phyloP scores from a whole-genome alignment of 495 filamentous ascomycete species.

The Penicillium tannophilum region DNA sequence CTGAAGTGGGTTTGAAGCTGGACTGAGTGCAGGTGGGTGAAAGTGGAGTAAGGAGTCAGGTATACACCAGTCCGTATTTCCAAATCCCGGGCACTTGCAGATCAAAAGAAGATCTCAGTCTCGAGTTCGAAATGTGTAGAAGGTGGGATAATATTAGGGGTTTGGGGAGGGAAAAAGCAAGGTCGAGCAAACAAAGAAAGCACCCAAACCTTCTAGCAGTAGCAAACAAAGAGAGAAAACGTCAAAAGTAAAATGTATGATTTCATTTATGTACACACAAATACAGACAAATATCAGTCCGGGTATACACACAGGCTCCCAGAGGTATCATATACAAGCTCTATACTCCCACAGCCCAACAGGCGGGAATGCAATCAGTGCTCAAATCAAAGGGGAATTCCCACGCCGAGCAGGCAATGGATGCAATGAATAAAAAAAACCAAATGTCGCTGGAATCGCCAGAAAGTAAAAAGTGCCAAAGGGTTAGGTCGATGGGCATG shows the following conservation, averaged over 20 bases:
- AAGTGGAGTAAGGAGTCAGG: too few species aligned
- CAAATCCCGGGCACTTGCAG: not conserved
- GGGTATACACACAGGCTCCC: slow-evolving; percentile 13
- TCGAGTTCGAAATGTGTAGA: not conserved
- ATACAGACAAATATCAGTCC: slow-evolving; percentile 12
- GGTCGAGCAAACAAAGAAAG: slow-evolving; percentile 1
- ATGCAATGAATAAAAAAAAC: slow-evolving; percentile 20
- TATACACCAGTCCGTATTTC: too few species aligned
- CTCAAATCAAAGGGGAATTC: slow-evolving; percentile 13
- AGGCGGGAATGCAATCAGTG: slow-evolving; percentile 23
- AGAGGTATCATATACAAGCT: slow-evolving; percentile 37
- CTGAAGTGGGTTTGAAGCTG: not conserved
- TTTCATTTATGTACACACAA: slow-evolving; percentile 24
- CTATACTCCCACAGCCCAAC: slow-evolving; percentile 24
- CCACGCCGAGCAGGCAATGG: slow-evolving; percentile 15
- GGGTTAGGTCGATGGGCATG: slow-evolving; percentile 2
- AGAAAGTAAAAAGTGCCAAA: slow-evolving; percentile 10
- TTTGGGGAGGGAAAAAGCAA: not conserved
- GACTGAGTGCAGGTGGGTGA: not conserved
- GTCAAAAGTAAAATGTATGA: slow-evolving; percentile 4
- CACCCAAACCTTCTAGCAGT: not conserved
- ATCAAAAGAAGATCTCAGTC: not conserved
- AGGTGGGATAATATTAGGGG: not conserved
- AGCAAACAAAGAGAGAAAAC: slow-evolving; percentile 9
- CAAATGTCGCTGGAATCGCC: slow-evolving; percentile 18